phyloP scores from a whole-genome alignment of 2,329 filamentous ascomycete species.

The Paraphoma chrysanthemicola region DNA sequence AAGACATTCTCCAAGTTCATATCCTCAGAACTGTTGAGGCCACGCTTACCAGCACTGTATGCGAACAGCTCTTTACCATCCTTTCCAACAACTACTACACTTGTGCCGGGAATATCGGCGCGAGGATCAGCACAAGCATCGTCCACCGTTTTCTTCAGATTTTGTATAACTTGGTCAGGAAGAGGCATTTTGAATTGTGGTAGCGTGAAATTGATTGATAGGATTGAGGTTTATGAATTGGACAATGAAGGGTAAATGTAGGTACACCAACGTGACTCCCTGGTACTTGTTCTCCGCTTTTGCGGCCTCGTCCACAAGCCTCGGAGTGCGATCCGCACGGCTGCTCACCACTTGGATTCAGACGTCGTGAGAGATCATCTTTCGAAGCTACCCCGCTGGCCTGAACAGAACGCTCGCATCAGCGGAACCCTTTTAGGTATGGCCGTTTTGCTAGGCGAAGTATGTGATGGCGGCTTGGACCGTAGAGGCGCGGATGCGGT shows the following conservation, averaged over 20 bases:
- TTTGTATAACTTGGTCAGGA: constrained; percentile 13
- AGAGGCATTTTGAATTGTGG: constrained; percentile 14
- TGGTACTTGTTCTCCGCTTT: background rate
- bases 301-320: background rate
- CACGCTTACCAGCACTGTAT: constrained; percentile 50
- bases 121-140: constrained; percentile 23
- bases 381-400: background rate
- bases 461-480: background rate
- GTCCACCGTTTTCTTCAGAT: constrained; percentile 22
- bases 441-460: background rate
- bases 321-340: background rate
- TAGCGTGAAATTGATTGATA: background rate
- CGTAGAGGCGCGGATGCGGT: background rate
- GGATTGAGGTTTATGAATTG: background rate
- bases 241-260: background rate
- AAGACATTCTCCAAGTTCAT: constrained; percentile 67
- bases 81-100: constrained; percentile 52
- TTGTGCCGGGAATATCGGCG: constrained; percentile 48
- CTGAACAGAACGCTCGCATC: background rate
- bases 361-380: background rate
- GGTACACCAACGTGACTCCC: background rate
- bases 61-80: constrained; percentile 52
- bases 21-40: constrained; percentile 49
- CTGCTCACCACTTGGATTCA: background rate
- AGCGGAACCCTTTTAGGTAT: background rate